These are phyloP conservation scores for Aspergillus caelatus DNA, from an alignment of 2,329 filamentous ascomycete genomes.

Conservation along the genomic window DNA sequence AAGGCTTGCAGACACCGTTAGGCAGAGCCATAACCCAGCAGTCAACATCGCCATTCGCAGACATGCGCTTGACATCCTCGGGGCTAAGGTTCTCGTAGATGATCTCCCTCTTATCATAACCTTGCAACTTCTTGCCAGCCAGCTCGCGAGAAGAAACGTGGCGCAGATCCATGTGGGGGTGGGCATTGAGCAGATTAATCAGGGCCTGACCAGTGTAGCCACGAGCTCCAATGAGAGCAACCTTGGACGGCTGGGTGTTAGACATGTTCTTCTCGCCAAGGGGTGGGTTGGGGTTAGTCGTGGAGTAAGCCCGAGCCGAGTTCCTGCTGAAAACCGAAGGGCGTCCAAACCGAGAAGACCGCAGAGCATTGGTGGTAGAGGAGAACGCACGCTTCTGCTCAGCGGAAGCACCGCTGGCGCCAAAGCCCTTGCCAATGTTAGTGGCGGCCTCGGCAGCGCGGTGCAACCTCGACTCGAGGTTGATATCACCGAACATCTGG, in stretches of 20 bases:
- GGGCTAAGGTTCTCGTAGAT: constrained; percentile 87
- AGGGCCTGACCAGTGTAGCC: constrained; percentile 94
- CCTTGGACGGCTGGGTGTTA: constrained; percentile 74
- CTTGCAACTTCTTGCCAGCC: constrained; percentile 80
- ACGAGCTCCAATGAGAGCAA: constrained; percentile 87
- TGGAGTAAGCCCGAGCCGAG: constrained; percentile 43
- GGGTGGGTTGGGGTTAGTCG: constrained; percentile 81
- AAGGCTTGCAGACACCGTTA: constrained; percentile 93
- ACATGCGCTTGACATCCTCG: constrained; percentile 84
- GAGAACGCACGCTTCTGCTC: constrained; percentile 72
- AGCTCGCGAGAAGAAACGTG: constrained; percentile 95
- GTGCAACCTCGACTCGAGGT: constrained; percentile 82
- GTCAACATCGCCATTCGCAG: constrained; percentile 81
- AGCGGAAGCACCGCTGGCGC: constrained; percentile 49
- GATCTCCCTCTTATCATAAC: constrained; percentile 88
- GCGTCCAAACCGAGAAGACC: constrained; percentile 35
- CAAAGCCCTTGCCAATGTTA: constrained; percentile 52
- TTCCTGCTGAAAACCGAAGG: constrained; percentile 34
- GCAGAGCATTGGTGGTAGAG: constrained; percentile 52
- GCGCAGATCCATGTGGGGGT: constrained; percentile 85
- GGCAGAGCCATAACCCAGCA: constrained; percentile 98
- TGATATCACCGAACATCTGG: constrained; percentile 85
- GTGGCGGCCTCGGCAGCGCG: constrained; percentile 73
- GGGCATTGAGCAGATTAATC: constrained; percentile 81
- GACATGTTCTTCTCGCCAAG: constrained; percentile 86